These are phyloP conservation scores for Oryza brachyantha DNA, from an alignment of 176 grass and related monocot genomes.

Conservation along the genomic window DNA sequence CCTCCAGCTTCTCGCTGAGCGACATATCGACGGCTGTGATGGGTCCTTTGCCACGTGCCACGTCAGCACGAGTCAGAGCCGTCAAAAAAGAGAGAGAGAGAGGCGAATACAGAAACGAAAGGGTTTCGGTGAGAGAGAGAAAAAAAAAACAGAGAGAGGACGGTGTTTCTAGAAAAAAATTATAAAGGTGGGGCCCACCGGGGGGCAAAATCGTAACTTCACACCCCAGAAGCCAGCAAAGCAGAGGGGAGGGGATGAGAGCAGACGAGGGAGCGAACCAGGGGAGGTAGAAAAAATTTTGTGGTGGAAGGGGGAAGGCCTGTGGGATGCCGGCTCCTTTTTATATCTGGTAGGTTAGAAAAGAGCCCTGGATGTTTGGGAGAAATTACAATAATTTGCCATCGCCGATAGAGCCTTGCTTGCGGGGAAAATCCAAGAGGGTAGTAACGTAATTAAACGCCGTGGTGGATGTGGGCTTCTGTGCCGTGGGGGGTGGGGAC, in stretches of 20 bases:
- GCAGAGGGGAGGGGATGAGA: background rate
- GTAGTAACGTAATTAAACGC: fast-evolving
- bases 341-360: background rate
- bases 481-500: background rate
- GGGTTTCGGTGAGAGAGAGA: background rate
- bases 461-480: background rate
- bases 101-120: background rate
- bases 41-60: slow-evolving; percentile 9
- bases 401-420: background rate
- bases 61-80: slow-evolving; percentile 27
- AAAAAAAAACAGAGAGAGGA: background rate
- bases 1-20: slow-evolving; percentile 51
- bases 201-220: slow-evolving; percentile 27
- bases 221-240: background rate
- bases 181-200: slow-evolving; percentile 23
- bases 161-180: background rate
- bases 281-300: background rate
- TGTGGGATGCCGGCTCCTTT: background rate
- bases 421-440: fast-evolving
- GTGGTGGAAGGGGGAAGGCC: background rate
- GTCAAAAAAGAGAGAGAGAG: background rate
- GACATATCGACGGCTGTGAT: slow-evolving; percentile 59
- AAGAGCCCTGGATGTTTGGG: fast-evolving
- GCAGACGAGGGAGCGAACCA: too few species aligned
- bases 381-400: background rate